Evolutionary conservation across 192 early-diverging fungal species (phyloP), one percentile per base, ranked within the genome.

Genomic region (Chytriomyces confervae): DNA sequence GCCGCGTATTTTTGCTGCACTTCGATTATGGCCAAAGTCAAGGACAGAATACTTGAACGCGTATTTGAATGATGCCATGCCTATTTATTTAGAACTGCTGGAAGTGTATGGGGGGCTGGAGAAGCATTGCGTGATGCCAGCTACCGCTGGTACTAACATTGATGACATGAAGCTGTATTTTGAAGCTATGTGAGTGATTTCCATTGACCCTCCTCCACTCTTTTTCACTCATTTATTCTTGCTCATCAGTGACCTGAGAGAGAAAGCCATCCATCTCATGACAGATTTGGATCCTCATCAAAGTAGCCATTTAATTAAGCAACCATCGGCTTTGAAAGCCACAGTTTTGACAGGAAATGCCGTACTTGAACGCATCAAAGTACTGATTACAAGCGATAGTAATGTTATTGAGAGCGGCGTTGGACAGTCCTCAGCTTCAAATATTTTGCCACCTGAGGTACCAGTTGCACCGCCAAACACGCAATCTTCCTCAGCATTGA

Each of bases 151-250:
- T 6, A 61, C 9, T 61, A 20, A 48, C 43, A 50, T 16, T 16
- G 49, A 69, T 16, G 67, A 50, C n/a, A 61, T 72, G 36, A 61
- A 72, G 27, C 4, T 72, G 24, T 72, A 49, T 61, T 72, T 61
- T 36, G 70, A 72, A 61, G 70, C 70, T 4, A 53, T 72, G 70
- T 72, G 45, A 53, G 23, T 61, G n/a, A 2, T 23, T 36, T 61
- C 3, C 24, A 29, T 49, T n/a, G 44, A 8, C 9, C 11, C 6
- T 61, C 4, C 45, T n/a, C 18, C n/a, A 53, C 20, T 20, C 36
- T 11, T n/a, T n/a, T 10, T 61, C 27, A 8, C 16, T n/a, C 11
- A 27, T 72, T 13, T 0, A 57, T 3, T 57, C 16, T 20, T 13
- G 53, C 13, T 57, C 16, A n/a, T 53, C 53, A 72, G 70, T 2